Conservation (phyloP, 2,329 filamentous ascomycete species). For the Pseudogymnoascus sp. region DNA sequence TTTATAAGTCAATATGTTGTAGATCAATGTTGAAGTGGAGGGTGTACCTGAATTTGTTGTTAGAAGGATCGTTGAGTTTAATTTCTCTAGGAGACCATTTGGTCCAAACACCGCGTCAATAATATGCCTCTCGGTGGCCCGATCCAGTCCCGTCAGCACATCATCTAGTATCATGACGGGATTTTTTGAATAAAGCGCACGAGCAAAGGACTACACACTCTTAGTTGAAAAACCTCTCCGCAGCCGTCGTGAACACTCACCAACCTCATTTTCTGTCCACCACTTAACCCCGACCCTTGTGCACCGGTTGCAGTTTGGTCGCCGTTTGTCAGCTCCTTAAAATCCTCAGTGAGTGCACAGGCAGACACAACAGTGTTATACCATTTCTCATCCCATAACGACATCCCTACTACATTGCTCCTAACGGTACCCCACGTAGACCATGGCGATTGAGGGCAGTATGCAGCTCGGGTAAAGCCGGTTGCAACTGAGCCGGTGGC, state of each 20-base stretch:
- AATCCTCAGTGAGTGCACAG: constrained; percentile 18
- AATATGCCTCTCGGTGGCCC: constrained; percentile 15
- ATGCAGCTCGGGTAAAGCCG: constrained; percentile 34
- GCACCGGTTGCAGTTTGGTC: constrained; percentile 23
- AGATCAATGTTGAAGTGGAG: not conserved
- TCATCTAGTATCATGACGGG: constrained; percentile 19
- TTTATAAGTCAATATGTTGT: not conserved
- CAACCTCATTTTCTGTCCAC: constrained; percentile 15
- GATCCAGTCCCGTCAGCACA: constrained; percentile 20
- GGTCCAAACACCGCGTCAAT: constrained; percentile 15
- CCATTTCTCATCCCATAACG: constrained; percentile 14
- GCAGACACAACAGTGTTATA: constrained; percentile 18
- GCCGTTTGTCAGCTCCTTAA: constrained; percentile 21
- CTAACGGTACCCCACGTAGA: constrained; percentile 15
- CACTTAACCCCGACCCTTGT: constrained; percentile 23
- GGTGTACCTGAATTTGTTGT: constrained; percentile 24
- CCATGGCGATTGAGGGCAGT: constrained; percentile 22
- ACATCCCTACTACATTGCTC: constrained; percentile 14
- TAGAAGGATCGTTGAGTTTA: constrained; percentile 29
- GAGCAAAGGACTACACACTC: constrained; percentile 16
- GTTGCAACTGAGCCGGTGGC: constrained; percentile 20
- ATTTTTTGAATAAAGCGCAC: constrained; percentile 19
- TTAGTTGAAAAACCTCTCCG: not conserved
- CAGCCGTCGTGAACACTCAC: not conserved
- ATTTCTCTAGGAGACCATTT: constrained; percentile 15